Evolutionary conservation across 352 stramenopile species (phyloP), one percentile per base, ranked within the genome.

Genomic region (Globisporangium carolinianum): DNA sequence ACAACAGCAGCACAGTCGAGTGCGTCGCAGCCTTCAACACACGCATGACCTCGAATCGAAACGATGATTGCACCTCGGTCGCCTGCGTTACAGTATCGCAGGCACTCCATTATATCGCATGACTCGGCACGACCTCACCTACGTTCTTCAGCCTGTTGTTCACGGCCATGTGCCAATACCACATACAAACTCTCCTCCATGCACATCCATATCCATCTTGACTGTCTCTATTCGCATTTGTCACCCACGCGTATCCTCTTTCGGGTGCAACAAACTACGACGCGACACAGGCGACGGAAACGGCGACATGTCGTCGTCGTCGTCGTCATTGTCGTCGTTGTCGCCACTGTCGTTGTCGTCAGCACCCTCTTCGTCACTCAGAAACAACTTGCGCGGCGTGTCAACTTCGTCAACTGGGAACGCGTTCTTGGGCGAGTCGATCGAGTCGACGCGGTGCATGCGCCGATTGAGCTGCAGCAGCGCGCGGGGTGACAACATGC

Each of bases 401-500:
- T 68, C 61, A 9, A 66, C 56, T 17, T 85, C 73, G 52, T 87
- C 72, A 36, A 80, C 68, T 18, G 57, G 36, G 9, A 63, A 66
- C 54, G 73, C 60, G 57, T 81, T 91, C 53, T 60, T 60, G 3
- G 80, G 83, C 48, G 83, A 93, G 48, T 93, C 83, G n/a, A 91
- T 81, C 51, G 83, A 93, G 48, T 81, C 79, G 42, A 82, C 12
- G 42, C 80, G 73, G 12, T 63, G 83, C 64, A 81, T 72, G n/a
- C 78, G 76, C 7, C 79, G 73, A 39, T 79, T 79, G 69, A 91
- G 83, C 50, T 73, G 65, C 63, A 86, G 70, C 52, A 93, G 67
- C 35, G 79, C 79, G 37, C 74, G 73, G 15, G 81, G 83, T 37
- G 83, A 93, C 7, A 90, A 63, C 67, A 84, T 88, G 11, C 83